Evolutionary conservation across 768 basidiomycete species (phyloP), one percentile per base, ranked within the genome.

Genomic region (Cytidiella melzeri): DNA sequence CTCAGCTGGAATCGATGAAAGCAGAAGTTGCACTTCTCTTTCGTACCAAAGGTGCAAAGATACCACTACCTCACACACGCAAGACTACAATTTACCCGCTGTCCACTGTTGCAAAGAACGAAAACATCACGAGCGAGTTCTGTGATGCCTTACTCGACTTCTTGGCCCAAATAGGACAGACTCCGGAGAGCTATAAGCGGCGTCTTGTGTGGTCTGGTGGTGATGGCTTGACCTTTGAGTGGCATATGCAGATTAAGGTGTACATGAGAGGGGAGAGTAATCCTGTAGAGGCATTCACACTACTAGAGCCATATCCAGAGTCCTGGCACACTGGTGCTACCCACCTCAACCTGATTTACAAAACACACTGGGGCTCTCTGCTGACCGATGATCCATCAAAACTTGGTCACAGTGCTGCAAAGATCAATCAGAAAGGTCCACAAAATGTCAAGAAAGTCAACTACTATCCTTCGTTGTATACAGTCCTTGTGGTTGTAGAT

Each of bases 151-250:
- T 71, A 0, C 11, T 58, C 3, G 69, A 72, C 48, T 68, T 72
- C 47, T 48, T 69, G 2, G 51, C 30, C 0, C 71, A 73, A 52
- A 47, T 57, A 6, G 68, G 68, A 0, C 63, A 68, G 40, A 54
- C 45, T 5, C 42, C 43, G 2, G 61, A 55, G 4, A 30, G 54
- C 11, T 61, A 61, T 46, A 43, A 57, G 11, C 49, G 46, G 10
- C 48, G 56, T 9, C 45, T 67, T 10, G 50, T 67, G 19, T 54
- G 61, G 5, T 53, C 65, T 19, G 64, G 64, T 12, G 67, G 69
- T 1, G 68, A 72, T 55, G 69, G 70, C 1, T 56, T 69, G 26
- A 68, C 69, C 1, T 72, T 50, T 51, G 62, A 70, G n/a, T n/a
- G n/a, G n/a, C n/a, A n/a, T n/a, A n/a, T n/a, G n/a, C n/a, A n/a